Conservation (phyloP, 164 flowering plant genomes). For the Magnolia changhungtana region DNA sequence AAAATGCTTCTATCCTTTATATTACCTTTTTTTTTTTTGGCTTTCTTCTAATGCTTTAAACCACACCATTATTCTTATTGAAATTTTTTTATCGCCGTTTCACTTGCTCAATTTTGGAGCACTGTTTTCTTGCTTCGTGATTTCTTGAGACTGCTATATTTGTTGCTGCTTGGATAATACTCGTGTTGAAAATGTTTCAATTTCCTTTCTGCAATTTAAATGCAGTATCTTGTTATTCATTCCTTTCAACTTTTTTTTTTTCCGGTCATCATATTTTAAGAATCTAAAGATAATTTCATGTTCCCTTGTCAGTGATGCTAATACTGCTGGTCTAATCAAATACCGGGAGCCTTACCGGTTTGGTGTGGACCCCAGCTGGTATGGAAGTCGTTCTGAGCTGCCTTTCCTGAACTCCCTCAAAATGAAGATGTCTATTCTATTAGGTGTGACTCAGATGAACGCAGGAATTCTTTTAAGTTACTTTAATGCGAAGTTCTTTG, state of each 20-base stretch:
- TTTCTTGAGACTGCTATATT: not conserved
- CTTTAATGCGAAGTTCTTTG: slow-evolving; percentile 75
- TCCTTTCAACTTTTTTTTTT: not conserved
- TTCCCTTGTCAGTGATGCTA: slow-evolving; percentile 55
- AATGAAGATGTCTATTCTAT: slow-evolving; percentile 95
- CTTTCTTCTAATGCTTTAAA: too few species aligned
- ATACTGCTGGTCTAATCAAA: slow-evolving; percentile 63
- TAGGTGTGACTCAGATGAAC: slow-evolving; percentile 85
- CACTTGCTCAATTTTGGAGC: not conserved
- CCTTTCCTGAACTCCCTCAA: slow-evolving; percentile 91
- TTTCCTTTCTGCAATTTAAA: not conserved
- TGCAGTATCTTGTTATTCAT: not conserved
- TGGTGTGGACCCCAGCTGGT: slow-evolving; percentile 97
- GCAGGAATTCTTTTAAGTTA: slow-evolving; percentile 80
- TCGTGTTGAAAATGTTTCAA: not conserved
- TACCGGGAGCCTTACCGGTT: slow-evolving; percentile 74
- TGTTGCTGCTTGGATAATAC: not conserved
- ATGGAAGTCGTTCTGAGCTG: slow-evolving; percentile 92
- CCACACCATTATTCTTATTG: too few species aligned
- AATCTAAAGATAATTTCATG: slow-evolving; percentile 1
- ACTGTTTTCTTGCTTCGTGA: not conserved
- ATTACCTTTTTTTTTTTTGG: too few species aligned
- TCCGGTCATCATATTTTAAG: not conserved
- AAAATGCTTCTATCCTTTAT: too few species aligned
- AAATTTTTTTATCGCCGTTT: not conserved